These are phyloP conservation scores for Phytophthora nicotianae DNA, from an alignment of 352 stramenopile species.

Conservation along the genomic window DNA sequence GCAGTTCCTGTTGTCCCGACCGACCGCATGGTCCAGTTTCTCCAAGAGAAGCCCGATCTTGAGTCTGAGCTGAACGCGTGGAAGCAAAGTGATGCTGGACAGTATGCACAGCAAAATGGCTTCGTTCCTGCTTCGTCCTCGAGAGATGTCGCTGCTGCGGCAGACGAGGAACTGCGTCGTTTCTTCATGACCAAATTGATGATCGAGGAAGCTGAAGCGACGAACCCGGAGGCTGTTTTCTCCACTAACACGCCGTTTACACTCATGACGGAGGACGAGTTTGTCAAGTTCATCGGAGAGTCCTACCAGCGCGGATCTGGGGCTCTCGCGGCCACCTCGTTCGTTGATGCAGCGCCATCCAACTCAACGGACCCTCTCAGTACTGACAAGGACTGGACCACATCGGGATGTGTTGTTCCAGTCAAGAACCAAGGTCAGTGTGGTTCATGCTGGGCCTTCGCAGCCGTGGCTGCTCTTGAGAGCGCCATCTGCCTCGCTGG, in stretches of 20 bases:
- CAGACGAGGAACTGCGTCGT: constrained; percentile 58
- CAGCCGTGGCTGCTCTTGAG: constrained; percentile 91
- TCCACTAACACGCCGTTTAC: constrained; percentile 73
- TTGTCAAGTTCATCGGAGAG: constrained; percentile 51
- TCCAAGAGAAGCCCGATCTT: constrained; percentile 47
- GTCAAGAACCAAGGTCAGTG: constrained; percentile 97
- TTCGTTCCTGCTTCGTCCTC: constrained; percentile 36
- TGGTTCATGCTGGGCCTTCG: constrained; percentile 98
- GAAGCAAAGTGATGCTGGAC: constrained; percentile 56
- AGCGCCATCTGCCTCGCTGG: constrained; percentile 87
- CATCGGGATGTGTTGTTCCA: constrained; percentile 51
- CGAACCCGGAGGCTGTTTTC: constrained; percentile 69
- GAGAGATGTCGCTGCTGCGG: not conserved
- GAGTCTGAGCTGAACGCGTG: constrained; percentile 48
- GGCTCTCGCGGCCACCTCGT: constrained; percentile 1
- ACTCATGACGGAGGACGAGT: constrained; percentile 76
- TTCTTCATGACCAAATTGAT: constrained; percentile 69
- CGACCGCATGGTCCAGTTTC: constrained; percentile 46
- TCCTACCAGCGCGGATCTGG: constrained; percentile 40
- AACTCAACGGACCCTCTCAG: constrained; percentile 18
- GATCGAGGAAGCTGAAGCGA: constrained; percentile 51
- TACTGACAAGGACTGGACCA: constrained; percentile 63
- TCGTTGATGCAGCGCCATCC: not conserved
- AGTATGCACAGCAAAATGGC: constrained; percentile 52
- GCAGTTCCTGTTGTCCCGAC: constrained; percentile 32